These are phyloP conservation scores for Punica granatum DNA, from an alignment of 345 rosid species.

Conservation along the genomic window DNA sequence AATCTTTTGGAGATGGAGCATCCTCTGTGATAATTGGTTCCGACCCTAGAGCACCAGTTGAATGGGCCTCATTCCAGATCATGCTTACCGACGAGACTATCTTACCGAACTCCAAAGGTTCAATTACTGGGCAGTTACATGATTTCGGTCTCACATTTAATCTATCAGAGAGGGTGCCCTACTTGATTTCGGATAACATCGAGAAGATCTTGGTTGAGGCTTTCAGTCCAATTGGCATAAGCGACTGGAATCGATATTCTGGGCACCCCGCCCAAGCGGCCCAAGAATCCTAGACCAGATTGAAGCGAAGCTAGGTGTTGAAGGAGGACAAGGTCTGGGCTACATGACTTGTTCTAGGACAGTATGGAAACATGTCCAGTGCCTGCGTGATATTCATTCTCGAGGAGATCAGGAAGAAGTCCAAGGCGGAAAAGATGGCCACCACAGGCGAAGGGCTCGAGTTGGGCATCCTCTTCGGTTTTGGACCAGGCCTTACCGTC, in stretches of 20 bases:
- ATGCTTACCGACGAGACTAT: conserved; percentile 48
- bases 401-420: conserved; percentile 8
- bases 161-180: conserved; percentile 51
- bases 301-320: conserved; percentile 32
- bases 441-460: conserved; percentile 77
- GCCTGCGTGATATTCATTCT: background rate
- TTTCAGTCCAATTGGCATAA: conserved; percentile 53
- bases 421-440: conserved; percentile 22
- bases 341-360: background rate
- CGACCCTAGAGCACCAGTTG: conserved; percentile 33
- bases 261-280: conserved; percentile 83
- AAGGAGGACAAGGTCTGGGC: conserved; percentile 19
- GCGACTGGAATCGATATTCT: conserved; percentile 19
- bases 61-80: conserved; percentile 25
- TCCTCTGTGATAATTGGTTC: conserved; percentile 46
- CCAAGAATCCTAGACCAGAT: conserved; percentile 54
- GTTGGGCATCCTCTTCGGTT: conserved; percentile 38
- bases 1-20: conserved; percentile 21
- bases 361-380: conserved; percentile 3
- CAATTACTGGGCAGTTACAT: conserved; percentile 56
- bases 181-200: conserved; percentile 52
- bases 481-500: conserved; percentile 62
- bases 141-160: conserved; percentile 67
- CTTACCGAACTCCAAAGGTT: conserved; percentile 62
- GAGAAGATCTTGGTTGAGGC: conserved; percentile 58